phyloP scores from a whole-genome alignment of 2,329 filamentous ascomycete species.

The Alternaria novae-zelandiae region DNA sequence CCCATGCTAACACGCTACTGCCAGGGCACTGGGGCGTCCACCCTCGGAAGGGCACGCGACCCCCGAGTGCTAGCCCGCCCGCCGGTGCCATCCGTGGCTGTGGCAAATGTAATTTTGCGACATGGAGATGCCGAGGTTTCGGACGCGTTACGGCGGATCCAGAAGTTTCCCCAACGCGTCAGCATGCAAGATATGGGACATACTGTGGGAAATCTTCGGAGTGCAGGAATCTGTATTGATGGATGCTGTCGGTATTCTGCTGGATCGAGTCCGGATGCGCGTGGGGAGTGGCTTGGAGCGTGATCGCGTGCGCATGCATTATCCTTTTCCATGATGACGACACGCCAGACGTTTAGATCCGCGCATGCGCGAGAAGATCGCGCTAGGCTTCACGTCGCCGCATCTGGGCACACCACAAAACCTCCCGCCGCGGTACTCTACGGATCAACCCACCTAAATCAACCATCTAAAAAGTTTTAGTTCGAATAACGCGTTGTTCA shows the following conservation, averaged over 20 bases:
- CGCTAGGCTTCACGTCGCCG: background rate
- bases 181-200: background rate
- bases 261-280: background rate
- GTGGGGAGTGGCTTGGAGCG: background rate
- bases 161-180: background rate
- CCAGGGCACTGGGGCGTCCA: slow-evolving; percentile 23
- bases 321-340: slow-evolving; percentile 1
- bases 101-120: slow-evolving; percentile 12
- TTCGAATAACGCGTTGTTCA: background rate
- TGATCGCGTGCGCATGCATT: background rate
- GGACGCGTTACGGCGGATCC: slow-evolving; percentile 20
- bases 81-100: slow-evolving; percentile 22
- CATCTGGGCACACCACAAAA: background rate
- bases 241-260: background rate
- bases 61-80: slow-evolving; percentile 12
- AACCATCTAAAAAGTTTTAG: background rate
- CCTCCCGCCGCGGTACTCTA: background rate
- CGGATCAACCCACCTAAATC: too few relatives aligned
- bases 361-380: background rate
- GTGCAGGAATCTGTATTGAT: background rate
- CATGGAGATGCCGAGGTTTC: slow-evolving; percentile 23
- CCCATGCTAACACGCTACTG: slow-evolving; percentile 28
- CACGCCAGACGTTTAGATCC: background rate
- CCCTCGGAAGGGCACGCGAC: slow-evolving; percentile 31
- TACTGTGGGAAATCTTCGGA: background rate